phyloP scores from a whole-genome alignment of 768 basidiomycete species.

The Podaxis sp. region DNA sequence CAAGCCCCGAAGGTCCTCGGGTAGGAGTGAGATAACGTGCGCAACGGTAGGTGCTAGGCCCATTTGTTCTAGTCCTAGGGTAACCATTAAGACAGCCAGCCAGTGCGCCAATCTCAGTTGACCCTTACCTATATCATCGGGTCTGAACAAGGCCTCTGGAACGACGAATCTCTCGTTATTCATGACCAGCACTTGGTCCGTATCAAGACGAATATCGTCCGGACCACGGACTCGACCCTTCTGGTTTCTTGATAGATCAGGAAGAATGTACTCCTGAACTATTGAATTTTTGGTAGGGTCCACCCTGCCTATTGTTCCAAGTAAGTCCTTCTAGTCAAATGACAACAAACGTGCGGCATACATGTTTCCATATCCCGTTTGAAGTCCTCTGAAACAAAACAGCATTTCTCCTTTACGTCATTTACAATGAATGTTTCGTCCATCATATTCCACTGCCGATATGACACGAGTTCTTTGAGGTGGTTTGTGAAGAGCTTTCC shows the following conservation, averaged over 20 bases:
- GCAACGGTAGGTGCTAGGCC: slow-evolving; percentile 80
- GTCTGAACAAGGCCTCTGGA: slow-evolving; percentile 90
- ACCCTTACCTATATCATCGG: slow-evolving; percentile 80
- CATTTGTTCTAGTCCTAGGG: slow-evolving; percentile 71
- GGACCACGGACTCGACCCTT: slow-evolving; percentile 54
- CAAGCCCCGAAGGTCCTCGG: slow-evolving; percentile 83
- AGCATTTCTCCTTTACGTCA: slow-evolving; percentile 87
- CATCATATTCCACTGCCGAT: slow-evolving; percentile 98
- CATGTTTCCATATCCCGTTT: slow-evolving; percentile 71
- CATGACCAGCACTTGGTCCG: slow-evolving; percentile 77
- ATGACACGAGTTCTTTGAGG: slow-evolving; percentile 90
- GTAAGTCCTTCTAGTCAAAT: slow-evolving; percentile 14
- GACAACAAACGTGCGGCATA: slow-evolving; percentile 31
- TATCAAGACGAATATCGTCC: slow-evolving; percentile 52
- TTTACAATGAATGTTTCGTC: slow-evolving; percentile 95
- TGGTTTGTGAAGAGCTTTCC: slow-evolving; percentile 96
- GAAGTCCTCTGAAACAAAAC: slow-evolving; percentile 80
- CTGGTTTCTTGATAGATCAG: slow-evolving; percentile 75
- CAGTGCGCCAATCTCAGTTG: slow-evolving; percentile 8
- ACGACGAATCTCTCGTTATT: slow-evolving; percentile 90
- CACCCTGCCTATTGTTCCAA: slow-evolving; percentile 35
- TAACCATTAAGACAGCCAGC: not conserved
- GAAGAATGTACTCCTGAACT: slow-evolving; percentile 87
- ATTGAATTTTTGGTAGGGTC: slow-evolving; percentile 63
- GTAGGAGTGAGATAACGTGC: slow-evolving; percentile 71